These are phyloP conservation scores for Tritrichomonas foetus DNA, from an alignment of 208 protist species.

Conservation along the genomic window DNA sequence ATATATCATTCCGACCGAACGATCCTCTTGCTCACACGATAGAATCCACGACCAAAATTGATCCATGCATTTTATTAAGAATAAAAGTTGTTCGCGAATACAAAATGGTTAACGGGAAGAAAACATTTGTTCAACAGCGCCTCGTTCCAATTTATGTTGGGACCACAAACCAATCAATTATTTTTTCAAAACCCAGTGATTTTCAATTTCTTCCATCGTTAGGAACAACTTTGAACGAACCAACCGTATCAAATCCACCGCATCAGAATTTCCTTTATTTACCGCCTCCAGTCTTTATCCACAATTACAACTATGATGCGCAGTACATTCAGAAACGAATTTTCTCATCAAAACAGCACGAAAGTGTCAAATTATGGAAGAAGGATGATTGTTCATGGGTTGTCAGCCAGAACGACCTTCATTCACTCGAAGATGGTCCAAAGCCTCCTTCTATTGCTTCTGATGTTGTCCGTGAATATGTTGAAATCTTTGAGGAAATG, in stretches of 20 bases:
- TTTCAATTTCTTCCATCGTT: slow-evolving; percentile 34
- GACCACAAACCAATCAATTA: neutral
- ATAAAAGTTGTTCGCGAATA: neutral
- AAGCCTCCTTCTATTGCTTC: neutral
- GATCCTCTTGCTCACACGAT: neutral
- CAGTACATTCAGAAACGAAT: neutral
- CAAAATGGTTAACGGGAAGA: neutral
- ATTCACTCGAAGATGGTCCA: neutral
- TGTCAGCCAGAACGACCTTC: neutral
- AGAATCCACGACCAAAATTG: neutral
- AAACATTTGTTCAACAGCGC: neutral
- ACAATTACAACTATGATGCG: slow-evolving; percentile 10
- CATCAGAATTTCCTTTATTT: slow-evolving; percentile 8
- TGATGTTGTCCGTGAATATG: neutral
- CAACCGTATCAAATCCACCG: neutral
- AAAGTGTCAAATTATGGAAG: neutral
- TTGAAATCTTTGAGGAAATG: neutral
- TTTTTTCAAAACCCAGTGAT: neutral
- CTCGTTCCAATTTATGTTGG: neutral
- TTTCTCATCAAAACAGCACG: neutral
- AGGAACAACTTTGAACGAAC: neutral
- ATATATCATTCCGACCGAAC: slow-evolving; percentile 11
- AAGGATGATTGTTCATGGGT: slow-evolving; percentile 1
- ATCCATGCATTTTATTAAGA: slow-evolving; percentile 8
- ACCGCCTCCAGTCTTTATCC: neutral